phyloP scores from a whole-genome alignment of 768 basidiomycete species.

The Tylopilus sp. region DNA sequence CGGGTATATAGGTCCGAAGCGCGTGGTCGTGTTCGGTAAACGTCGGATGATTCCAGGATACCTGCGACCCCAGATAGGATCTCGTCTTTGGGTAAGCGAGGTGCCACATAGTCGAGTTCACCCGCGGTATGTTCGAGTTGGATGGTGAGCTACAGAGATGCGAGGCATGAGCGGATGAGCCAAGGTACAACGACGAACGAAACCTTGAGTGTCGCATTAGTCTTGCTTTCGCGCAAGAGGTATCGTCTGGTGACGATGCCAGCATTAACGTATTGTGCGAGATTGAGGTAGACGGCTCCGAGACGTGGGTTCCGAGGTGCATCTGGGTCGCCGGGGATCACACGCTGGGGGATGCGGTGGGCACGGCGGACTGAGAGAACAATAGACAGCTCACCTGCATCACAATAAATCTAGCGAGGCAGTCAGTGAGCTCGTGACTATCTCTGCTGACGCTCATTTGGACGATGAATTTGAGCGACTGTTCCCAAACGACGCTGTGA shows the following conservation, averaged over 20 bases:
- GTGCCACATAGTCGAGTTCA: constrained; percentile 53
- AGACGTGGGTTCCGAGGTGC: constrained; percentile 57
- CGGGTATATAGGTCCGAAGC: constrained; percentile 44
- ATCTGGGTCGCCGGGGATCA: constrained; percentile 52
- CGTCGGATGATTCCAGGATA: constrained; percentile 52
- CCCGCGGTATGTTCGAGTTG: constrained; percentile 54
- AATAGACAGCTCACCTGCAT: constrained; percentile 40
- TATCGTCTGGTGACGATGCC: constrained; percentile 60
- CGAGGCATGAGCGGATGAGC: neutral
- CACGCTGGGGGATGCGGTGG: constrained; percentile 37
- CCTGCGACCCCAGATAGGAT: constrained; percentile 66
- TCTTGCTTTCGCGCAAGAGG: constrained; percentile 69
- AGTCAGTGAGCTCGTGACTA: constrained; percentile 43
- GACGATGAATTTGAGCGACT: constrained; percentile 52
- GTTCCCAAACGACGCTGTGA: constrained; percentile 63
- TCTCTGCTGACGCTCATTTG: constrained; percentile 60
- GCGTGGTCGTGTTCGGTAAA: constrained; percentile 49
- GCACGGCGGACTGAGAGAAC: neutral
- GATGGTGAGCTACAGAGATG: constrained; percentile 50
- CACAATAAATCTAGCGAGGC: constrained; percentile 63
- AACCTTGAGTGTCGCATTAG: constrained; percentile 76
- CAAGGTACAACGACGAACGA: neutral
- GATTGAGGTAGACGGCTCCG: constrained; percentile 64
- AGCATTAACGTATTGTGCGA: constrained; percentile 68
- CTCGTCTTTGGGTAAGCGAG: constrained; percentile 68